Evolutionary conservation across 2,329 filamentous ascomycete genomes (phyloP).

Genomic region (Pseudogymnoascus destructans): DNA sequence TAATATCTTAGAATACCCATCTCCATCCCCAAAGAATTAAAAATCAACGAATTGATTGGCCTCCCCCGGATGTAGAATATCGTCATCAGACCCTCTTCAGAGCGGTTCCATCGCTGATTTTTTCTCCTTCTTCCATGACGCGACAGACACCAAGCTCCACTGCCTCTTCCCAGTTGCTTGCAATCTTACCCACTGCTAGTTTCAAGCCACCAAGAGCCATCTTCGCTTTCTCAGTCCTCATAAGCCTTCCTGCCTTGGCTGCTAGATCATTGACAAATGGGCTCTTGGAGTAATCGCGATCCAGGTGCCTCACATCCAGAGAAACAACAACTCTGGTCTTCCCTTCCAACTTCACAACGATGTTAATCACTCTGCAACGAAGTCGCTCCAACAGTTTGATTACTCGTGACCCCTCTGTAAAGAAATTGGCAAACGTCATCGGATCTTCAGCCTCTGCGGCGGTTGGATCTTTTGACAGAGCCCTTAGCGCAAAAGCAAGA

Average conservation of each 20-base stretch:
- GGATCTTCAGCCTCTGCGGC: constrained; percentile 12
- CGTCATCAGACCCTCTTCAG: neutral
- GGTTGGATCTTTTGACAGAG: constrained; percentile 13
- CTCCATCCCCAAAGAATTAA: neutral
- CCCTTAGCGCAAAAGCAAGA: constrained; percentile 15
- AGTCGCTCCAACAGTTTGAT: constrained; percentile 17
- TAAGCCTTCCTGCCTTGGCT: constrained; percentile 11
- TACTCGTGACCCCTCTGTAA: constrained; percentile 14
- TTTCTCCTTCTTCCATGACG: neutral
- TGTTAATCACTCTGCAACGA: constrained; percentile 16
- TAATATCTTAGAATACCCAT: neutral
- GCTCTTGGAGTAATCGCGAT: neutral
- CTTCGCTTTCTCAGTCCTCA: constrained; percentile 1
- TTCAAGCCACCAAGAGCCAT: constrained; percentile 17
- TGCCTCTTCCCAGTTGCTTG: constrained; percentile 15
- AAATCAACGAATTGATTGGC: neutral
- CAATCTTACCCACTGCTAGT: constrained; percentile 17
- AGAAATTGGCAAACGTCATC: constrained; percentile 20
- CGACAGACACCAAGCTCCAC: constrained; percentile 14
- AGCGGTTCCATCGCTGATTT: neutral
- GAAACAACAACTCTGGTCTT: constrained; percentile 12
- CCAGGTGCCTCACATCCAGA: constrained; percentile 12
- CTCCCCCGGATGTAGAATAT: no score
- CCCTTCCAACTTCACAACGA: constrained; percentile 18
- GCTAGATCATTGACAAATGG: neutral